Evolutionary conservation across 768 basidiomycete genomes (phyloP).

Genomic region (Auricularia sp.): DNA sequence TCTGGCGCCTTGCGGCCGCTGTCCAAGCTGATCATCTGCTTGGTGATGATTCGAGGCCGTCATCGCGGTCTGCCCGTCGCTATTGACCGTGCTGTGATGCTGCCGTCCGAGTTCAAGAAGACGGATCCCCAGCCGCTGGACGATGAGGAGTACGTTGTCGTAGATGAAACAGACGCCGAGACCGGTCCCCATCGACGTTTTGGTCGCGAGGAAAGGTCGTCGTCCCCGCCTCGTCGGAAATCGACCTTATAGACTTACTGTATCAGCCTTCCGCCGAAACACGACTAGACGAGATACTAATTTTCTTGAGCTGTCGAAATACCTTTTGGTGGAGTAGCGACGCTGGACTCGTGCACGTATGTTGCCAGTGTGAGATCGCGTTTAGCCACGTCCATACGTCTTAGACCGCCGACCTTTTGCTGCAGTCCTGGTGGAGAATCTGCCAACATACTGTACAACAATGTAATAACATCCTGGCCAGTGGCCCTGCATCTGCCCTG

Average conservation of each 20-base stretch:
- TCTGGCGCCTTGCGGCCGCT: constrained; percentile 67
- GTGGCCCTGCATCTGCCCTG: no score
- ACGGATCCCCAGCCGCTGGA: not conserved
- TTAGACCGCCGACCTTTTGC: no score
- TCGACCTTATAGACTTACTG: not conserved
- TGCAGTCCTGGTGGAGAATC: no score
- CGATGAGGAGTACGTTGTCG: not conserved
- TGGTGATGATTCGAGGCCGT: constrained; percentile 89
- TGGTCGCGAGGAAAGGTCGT: not conserved
- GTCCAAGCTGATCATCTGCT: constrained; percentile 78
- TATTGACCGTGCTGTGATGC: constrained; percentile 77
- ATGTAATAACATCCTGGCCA: no score
- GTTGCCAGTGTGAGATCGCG: no score
- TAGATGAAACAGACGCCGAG: not conserved
- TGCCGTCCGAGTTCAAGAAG: constrained; percentile 49
- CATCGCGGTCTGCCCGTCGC: constrained; percentile 84
- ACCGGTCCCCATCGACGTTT: not conserved
- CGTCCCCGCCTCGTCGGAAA: not conserved
- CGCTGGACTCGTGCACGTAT: no score
- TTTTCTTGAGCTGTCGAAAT: no score
- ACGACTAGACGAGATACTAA: no score
- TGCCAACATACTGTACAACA: no score
- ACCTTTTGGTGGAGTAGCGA: no score
- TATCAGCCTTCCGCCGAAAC: no score
- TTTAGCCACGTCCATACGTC: no score